These are phyloP conservation scores for Oryza nivara DNA, from an alignment of 176 grass and related monocot species.

Conservation along the genomic window DNA sequence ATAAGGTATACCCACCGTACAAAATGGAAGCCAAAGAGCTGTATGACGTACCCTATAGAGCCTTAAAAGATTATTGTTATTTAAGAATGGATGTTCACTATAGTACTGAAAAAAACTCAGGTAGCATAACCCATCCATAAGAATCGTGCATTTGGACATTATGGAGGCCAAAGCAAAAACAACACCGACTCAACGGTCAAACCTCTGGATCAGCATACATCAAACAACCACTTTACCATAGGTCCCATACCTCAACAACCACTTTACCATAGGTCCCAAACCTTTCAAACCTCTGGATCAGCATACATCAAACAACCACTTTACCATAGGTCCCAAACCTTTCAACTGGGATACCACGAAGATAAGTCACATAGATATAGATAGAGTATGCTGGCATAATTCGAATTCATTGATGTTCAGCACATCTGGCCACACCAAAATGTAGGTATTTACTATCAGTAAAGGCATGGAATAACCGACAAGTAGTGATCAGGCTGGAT, in stretches of 20 bases:
- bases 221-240: background rate
- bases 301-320: background rate
- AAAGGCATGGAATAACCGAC: slow-evolving; percentile 38
- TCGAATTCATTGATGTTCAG: slow-evolving; percentile 7
- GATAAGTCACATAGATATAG: no score
- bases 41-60: no score
- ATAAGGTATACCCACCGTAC: background rate
- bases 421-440: slow-evolving; percentile 1
- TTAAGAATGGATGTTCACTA: no score
- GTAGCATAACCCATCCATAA: background rate
- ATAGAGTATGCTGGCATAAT: slow-evolving; percentile 18
- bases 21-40: background rate
- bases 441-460: slow-evolving; percentile 37
- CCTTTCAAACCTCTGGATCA: background rate
- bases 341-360: no score
- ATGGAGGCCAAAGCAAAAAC: background rate
- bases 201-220: background rate
- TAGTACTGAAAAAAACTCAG: no score
- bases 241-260: no score
- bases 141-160: background rate
- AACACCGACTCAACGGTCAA: no score
- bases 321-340: background rate
- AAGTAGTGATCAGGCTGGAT: slow-evolving; percentile 31
- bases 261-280: background rate
- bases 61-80: no score